These are phyloP conservation scores for Epichloe bromicola DNA, from an alignment of 2,329 filamentous ascomycete genomes.

Conservation along the genomic window DNA sequence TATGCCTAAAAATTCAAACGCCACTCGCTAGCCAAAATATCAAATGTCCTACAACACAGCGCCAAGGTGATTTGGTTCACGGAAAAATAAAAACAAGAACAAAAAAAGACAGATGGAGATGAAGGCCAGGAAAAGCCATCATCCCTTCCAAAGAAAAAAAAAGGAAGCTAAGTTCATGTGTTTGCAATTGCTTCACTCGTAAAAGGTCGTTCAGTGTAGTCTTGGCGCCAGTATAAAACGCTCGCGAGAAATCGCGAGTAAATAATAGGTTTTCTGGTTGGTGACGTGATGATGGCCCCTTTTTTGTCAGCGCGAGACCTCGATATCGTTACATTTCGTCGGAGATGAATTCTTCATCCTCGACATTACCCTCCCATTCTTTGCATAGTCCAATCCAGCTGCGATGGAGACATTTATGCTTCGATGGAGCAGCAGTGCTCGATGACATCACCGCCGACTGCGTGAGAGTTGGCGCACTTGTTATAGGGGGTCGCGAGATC, in stretches of 20 bases:
- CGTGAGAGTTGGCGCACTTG: conserved; percentile 17
- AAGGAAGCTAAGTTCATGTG: too few relatives aligned
- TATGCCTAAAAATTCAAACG: conserved; percentile 3
- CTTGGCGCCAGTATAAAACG: too few relatives aligned
- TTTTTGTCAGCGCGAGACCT: too few relatives aligned
- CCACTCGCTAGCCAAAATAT: not conserved
- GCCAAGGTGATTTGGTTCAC: not conserved
- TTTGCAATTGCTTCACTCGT: too few relatives aligned
- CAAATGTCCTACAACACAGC: not conserved
- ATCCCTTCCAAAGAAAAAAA: too few relatives aligned
- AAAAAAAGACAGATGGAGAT: not conserved
- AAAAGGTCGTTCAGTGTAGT: too few relatives aligned
- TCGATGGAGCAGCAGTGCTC: conserved; percentile 12
- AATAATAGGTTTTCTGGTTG: too few relatives aligned
- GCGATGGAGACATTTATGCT: conserved; percentile 21
- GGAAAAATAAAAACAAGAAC: not conserved
- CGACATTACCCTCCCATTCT: conserved; percentile 18
- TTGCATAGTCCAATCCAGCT: conserved; percentile 31
- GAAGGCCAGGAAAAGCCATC: too few relatives aligned
- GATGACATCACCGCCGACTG: conserved; percentile 17
- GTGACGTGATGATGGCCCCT: too few relatives aligned
- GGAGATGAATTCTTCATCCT: conserved; percentile 12
- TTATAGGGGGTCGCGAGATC: conserved; percentile 14
- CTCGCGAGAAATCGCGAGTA: too few relatives aligned
- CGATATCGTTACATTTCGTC: conserved; percentile 18